Percentiles rank a stretch among this genome's conserved stretches.
These are phyloP conservation scores for Wickerhamiella pararugosa DNA, from an alignment of 1,139 yeast genomes.

Conservation along the genomic window DNA sequence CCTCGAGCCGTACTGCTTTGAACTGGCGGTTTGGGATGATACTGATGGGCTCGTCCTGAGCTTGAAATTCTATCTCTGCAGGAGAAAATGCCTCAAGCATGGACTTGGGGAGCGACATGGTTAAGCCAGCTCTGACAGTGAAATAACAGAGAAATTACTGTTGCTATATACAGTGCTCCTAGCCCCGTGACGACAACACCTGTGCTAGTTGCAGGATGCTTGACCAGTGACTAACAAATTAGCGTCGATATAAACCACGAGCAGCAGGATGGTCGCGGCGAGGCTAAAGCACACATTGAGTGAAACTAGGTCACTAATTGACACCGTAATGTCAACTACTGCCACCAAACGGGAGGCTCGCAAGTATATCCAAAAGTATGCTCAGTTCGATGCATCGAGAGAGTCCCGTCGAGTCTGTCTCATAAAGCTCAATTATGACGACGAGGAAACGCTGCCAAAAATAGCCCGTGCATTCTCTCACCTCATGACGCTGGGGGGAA, in stretches of 20 bases:
- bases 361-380: constrained; percentile 39
- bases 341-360: constrained; percentile 55
- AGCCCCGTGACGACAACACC: too few species aligned
- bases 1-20: constrained; percentile 48
- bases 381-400: background rate
- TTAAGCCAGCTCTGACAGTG: too few species aligned
- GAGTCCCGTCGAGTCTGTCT: constrained; percentile 2
- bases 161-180: too few species aligned
- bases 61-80: constrained; percentile 65
- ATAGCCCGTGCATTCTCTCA: constrained; percentile 13
- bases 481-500: constrained; percentile 37
- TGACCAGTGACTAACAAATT: too few species aligned
- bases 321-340: constrained; percentile 48
- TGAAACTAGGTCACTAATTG: constrained; percentile 30
- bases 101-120: background rate
- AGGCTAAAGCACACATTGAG: background rate
- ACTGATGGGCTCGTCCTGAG: constrained; percentile 61
- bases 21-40: constrained; percentile 64
- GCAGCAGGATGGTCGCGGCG: too few species aligned
- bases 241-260: too few species aligned
- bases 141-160: too few species aligned
- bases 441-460: constrained; percentile 13
- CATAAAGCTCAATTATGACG: constrained; percentile 11
- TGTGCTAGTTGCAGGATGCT: too few species aligned
- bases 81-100: constrained; percentile 47